Evolutionary conservation across 2,329 filamentous ascomycete species (phyloP), one percentile per base, ranked within the genome.

Genomic region (Aspergillus sergii): DNA sequence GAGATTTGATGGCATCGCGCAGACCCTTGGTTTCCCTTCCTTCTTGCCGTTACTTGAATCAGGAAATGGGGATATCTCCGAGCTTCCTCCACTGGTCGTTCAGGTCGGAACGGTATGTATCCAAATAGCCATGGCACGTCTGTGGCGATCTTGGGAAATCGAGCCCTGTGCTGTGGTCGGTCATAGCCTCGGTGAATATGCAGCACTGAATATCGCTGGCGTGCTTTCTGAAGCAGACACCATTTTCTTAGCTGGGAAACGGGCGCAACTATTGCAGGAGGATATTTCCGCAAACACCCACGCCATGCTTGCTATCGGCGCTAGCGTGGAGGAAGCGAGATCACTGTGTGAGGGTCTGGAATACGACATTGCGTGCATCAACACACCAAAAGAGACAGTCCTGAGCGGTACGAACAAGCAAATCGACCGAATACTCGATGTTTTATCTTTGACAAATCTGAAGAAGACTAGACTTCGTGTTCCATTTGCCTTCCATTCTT

Each of bases 341-440:
- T 89, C 93, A 23, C 91, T 91, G 45, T 76, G 81, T 28, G 70
- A 73, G 8, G 69, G 71, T 12, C 12, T 55, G 2, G 60, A 73
- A 8, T 68, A 71, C 34, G 74, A 75, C 30, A 67, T 77, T 8
- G 79, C 80, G 36, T 82, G 80, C 62, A 77, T 81, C 58, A 82
- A 82, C 61, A 76, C 76, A 21, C 79, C 80, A n/a, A 71, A 72
- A 3, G 79, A 79, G 62, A 81, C 78, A 41, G 80, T 82, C 8
- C 73, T 82, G 32, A 80, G 79, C 48, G 80, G 79, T 2, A 69
- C 73, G 1, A 72, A 68, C 61, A 66, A 64, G 10, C 74, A 76
- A 28, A 79, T 82, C 39, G 77, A 80, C 39, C 62, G 69, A 10
- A 69, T 81, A 45, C 69, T 74, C 1, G 74, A 78, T 39, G 75